A percentile compares a stretch with the other conserved stretches of the same genome.
These are phyloP conservation scores for Triadica sebifera DNA, from an alignment of 345 rosid species.

Conservation along the genomic window DNA sequence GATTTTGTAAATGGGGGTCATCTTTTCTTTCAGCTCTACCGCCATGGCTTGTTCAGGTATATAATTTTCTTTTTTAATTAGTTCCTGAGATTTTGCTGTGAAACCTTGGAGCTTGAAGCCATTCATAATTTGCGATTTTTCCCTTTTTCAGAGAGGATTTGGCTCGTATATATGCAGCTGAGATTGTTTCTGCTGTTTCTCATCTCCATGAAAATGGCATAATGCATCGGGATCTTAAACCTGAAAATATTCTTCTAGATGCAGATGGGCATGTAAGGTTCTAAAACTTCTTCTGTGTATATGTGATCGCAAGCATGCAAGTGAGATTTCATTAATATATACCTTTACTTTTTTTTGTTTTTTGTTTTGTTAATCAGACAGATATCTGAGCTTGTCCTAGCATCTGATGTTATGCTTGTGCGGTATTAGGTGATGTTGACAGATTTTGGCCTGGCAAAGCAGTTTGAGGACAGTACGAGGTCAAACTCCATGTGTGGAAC, in stretches of 20 bases:
- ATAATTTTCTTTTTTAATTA: background rate
- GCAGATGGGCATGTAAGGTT: conserved; percentile 79
- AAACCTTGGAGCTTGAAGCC: background rate
- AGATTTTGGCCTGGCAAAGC: conserved; percentile 88
- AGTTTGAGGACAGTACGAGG: conserved; percentile 73
- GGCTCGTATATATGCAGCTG: conserved; percentile 88
- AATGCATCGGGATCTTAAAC: conserved; percentile 97
- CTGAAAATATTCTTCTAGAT: conserved; percentile 85
- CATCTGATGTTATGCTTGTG: background rate
- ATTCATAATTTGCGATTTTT: background rate
- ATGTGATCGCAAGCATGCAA: background rate
- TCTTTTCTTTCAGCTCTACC: conserved; percentile 91
- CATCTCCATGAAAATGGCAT: conserved; percentile 93
- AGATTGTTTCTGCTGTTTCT: conserved; percentile 81
- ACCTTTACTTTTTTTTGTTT: too few species aligned
- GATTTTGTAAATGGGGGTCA: conserved; percentile 96
- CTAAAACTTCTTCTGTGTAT: background rate
- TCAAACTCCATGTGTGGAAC: conserved; percentile 95
- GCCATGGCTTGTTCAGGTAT: conserved; percentile 94
- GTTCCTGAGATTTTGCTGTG: background rate
- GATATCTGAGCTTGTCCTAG: background rate
- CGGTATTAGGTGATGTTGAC: conserved; percentile 62
- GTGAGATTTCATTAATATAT: background rate
- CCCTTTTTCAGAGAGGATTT: conserved; percentile 70
- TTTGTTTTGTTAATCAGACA: background rate